These are phyloP conservation scores for Zizania latifolia DNA, from an alignment of 176 grass and related monocot genomes.

Conservation along the genomic window DNA sequence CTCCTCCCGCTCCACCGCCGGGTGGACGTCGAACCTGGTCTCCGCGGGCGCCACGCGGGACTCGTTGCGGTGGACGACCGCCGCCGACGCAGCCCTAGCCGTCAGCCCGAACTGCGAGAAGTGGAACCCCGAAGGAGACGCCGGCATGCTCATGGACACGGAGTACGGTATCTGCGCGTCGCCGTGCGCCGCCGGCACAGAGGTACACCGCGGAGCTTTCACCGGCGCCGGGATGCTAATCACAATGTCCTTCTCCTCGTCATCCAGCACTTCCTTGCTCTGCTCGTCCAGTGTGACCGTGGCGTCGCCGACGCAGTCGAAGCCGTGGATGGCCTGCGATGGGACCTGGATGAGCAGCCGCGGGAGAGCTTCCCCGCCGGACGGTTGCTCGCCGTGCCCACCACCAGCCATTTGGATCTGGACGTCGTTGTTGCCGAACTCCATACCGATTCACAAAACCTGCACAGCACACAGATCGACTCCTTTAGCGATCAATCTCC, in stretches of 20 bases:
- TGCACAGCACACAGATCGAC: not conserved
- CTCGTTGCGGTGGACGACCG: not conserved
- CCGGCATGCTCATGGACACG: slow-evolving; percentile 49
- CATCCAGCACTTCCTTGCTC: not conserved
- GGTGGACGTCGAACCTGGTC: not conserved
- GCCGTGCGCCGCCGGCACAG: not conserved
- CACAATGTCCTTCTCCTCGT: slow-evolving; percentile 20
- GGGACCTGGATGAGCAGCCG: slow-evolving; percentile 34
- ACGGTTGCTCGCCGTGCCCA: not conserved
- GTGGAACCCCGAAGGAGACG: slow-evolving; percentile 61
- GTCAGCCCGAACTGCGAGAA: slow-evolving; percentile 24
- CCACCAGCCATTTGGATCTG: slow-evolving; percentile 5
- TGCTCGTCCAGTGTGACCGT: not conserved
- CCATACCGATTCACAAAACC: slow-evolving; percentile 21
- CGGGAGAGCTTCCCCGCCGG: slow-evolving; percentile 17
- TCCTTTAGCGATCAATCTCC: not conserved
- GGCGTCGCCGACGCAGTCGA: slow-evolving; percentile 40
- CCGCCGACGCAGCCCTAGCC: not conserved
- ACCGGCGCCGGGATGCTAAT: slow-evolving; percentile 31
- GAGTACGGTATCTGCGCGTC: slow-evolving; percentile 11
- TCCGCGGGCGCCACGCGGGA: not conserved
- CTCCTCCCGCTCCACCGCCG: not conserved
- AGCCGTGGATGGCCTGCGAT: slow-evolving; percentile 28
- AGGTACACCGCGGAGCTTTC: not conserved
- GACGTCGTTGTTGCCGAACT: slow-evolving; percentile 19